phyloP scores from a whole-genome alignment of 2,329 filamentous ascomycete species.

The Colletotrichum siamense region DNA sequence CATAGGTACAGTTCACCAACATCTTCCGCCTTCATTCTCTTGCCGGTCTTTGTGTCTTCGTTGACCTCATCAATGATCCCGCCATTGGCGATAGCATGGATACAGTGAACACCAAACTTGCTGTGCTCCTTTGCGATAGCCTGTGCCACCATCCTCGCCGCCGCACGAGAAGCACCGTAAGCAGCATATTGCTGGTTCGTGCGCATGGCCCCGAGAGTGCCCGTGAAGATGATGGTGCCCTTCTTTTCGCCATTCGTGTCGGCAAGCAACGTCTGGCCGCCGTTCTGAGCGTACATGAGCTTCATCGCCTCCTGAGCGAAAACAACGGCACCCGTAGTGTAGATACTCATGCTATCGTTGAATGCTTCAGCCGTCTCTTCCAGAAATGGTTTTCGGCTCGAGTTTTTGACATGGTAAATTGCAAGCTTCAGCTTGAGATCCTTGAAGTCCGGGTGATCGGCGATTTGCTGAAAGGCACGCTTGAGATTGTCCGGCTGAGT shows the following conservation, averaged over 20 bases:
- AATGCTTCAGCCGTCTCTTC: conserved; percentile 57
- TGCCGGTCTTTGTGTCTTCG: conserved; percentile 51
- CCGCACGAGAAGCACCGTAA: conserved; percentile 58
- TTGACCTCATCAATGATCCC: conserved; percentile 55
- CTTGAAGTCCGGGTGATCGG: conserved; percentile 50
- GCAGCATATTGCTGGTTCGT: conserved; percentile 59
- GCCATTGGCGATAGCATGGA: conserved; percentile 65
- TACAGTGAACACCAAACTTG: conserved; percentile 61
- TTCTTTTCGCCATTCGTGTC: conserved; percentile 55
- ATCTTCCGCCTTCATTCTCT: conserved; percentile 63
- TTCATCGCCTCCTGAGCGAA: conserved; percentile 60
- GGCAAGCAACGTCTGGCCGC: conserved; percentile 44
- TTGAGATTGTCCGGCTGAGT: conserved; percentile 51
- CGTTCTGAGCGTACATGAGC: conserved; percentile 57
- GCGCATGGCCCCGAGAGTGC: conserved; percentile 57
- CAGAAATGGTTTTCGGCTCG: conserved; percentile 59
- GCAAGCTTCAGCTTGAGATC: conserved; percentile 56
- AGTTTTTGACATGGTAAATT: conserved; percentile 62
- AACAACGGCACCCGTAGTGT: conserved; percentile 60
- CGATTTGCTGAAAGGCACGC: conserved; percentile 54
- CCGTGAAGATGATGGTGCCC: conserved; percentile 62
- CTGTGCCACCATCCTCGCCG: conserved; percentile 60
- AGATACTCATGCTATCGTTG: conserved; percentile 51
- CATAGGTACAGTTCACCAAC: conserved; percentile 63
- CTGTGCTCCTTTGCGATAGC: conserved; percentile 62